Percentiles rank a stretch among this genome's conserved stretches.
Conservation (phyloP, 2,329 filamentous ascomycete genomes). For the Colletotrichum somersetense region DNA sequence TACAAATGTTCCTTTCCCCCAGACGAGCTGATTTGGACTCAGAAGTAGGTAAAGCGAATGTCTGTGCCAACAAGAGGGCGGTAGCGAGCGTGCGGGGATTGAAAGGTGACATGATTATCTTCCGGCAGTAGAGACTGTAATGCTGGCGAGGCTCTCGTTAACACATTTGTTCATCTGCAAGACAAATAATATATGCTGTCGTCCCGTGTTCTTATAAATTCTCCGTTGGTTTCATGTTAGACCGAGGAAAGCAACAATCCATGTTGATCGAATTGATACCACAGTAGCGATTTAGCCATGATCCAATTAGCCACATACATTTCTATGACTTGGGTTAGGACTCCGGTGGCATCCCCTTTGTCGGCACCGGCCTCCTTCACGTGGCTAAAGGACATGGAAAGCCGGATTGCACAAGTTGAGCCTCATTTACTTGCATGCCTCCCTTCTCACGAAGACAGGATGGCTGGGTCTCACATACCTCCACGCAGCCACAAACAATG, state of each 20-base stretch:
- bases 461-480: slow-evolving; percentile 7
- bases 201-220: background rate
- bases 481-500: background rate
- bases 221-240: background rate
- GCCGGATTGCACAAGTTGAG: background rate
- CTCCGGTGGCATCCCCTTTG: background rate
- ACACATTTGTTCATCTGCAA: too few species aligned
- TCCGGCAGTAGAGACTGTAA: slow-evolving; percentile 24
- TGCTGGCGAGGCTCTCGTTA: background rate
- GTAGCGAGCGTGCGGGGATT: slow-evolving; percentile 31
- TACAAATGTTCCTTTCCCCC: slow-evolving; percentile 34
- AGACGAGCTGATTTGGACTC: slow-evolving; percentile 5
- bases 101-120: slow-evolving; percentile 29
- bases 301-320: background rate
- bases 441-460: background rate
- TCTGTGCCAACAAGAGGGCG: slow-evolving; percentile 37
- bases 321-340: background rate
- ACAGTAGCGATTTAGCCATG: background rate
- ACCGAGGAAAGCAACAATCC: background rate
- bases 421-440: background rate
- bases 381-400: background rate
- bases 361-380: background rate
- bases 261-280: background rate
- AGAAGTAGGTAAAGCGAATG: slow-evolving; percentile 36
- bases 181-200: background rate